Evolutionary conservation across 805 yeast genomes (phyloP).

Genomic region (Pichia membranifaciens): DNA sequence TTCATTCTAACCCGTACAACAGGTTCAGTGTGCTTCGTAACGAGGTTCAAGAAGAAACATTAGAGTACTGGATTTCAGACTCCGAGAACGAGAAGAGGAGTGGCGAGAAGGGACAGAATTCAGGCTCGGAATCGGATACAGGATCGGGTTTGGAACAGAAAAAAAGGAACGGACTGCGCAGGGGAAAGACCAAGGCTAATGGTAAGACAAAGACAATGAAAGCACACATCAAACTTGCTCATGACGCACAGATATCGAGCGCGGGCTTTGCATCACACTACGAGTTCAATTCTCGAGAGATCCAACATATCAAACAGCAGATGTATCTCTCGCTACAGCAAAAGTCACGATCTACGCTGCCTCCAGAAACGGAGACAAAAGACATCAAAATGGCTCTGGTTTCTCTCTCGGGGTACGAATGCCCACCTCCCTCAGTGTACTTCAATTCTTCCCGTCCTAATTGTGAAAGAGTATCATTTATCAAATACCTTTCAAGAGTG

Average conservation of each 20-base stretch:
- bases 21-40: slow-evolving; percentile 12
- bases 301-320: slow-evolving; percentile 7
- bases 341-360: background rate
- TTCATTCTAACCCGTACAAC: slow-evolving; percentile 11
- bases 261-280: background rate
- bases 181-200: background rate
- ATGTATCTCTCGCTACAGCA: slow-evolving; percentile 8
- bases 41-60: slow-evolving; percentile 17
- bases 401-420: background rate
- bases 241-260: background rate
- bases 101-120: background rate
- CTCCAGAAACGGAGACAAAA: background rate
- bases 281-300: slow-evolving; percentile 2
- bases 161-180: too few relatives aligned
- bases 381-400: slow-evolving; percentile 2
- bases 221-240: background rate
- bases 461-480: slow-evolving; percentile 1
- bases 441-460: background rate
- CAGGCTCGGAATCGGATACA: background rate
- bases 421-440: background rate
- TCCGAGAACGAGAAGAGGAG: slow-evolving; percentile 2
- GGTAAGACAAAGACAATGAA: background rate
- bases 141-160: too few relatives aligned
- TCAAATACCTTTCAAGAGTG: slow-evolving; percentile 27
- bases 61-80: slow-evolving; percentile 22